Evolutionary conservation across 1,284 basidiomycete genomes (phyloP), one percentile per base, ranked within the genome.

Genomic region (Heterobasidion irregulare): DNA sequence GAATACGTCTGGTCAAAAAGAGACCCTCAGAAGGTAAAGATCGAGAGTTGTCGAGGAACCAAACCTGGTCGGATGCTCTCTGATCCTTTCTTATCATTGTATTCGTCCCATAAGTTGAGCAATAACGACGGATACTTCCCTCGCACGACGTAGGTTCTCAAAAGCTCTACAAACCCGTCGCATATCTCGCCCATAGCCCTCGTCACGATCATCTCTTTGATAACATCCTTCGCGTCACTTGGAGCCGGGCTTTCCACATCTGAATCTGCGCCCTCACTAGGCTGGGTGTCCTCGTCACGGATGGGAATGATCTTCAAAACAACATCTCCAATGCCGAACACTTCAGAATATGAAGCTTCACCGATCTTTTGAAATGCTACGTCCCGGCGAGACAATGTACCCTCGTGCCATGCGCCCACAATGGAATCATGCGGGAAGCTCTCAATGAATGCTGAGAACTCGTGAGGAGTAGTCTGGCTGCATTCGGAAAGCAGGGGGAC

Each of bases 311-410:
- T 78, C 72, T 97, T 97, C 62, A 95, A 75, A 15, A 96, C 93
- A 38, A 92, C 82, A 61, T 86, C 81, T 1, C 85, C 84, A 51
- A 94, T 84, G 4, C 86, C 86, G 71, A 93, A 99, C n/a, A 99
- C 97, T 66, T 99, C 96, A 0, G 94, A 97, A 69, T 91, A 99
- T 50, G 91, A 94, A 10, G 96, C 96, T 72, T 99, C 96, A 48
- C 95, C 96, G 53, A 98, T 86, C 72, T 99, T 99, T 59, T 73
- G 75, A 68, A 92, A 90, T 9, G 46, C 41, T 32, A 61, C 41
- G 8, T 63, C 55, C 41, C 52, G 63, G 15, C 61, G 57, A 16
- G 38, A 10, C 3, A 6, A 41, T 65, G 63, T 18, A 63, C 57
- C 48, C 15, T 58, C 59, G 15, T 65, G 64, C 12, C 53, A 61